These are phyloP conservation scores for Lachnellula arida DNA, from an alignment of 2,329 filamentous ascomycete species.

Conservation along the genomic window DNA sequence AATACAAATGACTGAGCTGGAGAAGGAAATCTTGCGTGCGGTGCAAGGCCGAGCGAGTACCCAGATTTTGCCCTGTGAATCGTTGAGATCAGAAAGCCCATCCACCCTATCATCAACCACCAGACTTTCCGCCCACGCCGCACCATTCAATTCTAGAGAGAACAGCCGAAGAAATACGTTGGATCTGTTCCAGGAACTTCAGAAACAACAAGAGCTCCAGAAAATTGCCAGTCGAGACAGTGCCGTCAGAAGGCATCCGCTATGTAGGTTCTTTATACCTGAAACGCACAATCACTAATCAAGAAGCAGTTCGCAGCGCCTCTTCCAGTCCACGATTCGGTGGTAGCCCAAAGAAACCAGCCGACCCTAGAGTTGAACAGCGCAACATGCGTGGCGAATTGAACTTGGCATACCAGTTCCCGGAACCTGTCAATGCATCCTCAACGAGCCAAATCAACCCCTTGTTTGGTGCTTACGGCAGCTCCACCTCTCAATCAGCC, in stretches of 20 bases:
- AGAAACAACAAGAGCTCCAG: neutral
- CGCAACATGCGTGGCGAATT: conserved; percentile 12
- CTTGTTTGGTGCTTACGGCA: conserved; percentile 12
- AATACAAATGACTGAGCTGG: conserved; percentile 7
- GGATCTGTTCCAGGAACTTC: neutral
- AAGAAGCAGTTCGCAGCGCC: neutral
- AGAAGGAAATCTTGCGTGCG: conserved; percentile 5
- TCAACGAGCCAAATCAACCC: conserved; percentile 18
- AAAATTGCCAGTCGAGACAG: neutral
- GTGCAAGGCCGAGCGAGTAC: neutral
- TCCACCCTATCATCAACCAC: neutral
- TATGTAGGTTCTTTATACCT: neutral
- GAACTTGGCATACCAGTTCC: conserved; percentile 23
- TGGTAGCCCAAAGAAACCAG: neutral
- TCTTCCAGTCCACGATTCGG: neutral
- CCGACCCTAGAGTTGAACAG: neutral
- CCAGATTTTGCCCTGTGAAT: conserved; percentile 1
- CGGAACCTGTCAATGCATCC: conserved; percentile 14
- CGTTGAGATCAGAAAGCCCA: neutral
- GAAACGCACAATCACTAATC: neutral
- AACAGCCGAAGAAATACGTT: neutral
- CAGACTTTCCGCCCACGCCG: conserved; percentile 2
- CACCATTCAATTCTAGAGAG: neutral
- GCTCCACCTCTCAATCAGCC: neutral
- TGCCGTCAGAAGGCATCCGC: neutral